Base-by-base conservation (phyloP, 2,329 filamentous ascomycete species). In the Cryphonectria parasitica region DNA sequence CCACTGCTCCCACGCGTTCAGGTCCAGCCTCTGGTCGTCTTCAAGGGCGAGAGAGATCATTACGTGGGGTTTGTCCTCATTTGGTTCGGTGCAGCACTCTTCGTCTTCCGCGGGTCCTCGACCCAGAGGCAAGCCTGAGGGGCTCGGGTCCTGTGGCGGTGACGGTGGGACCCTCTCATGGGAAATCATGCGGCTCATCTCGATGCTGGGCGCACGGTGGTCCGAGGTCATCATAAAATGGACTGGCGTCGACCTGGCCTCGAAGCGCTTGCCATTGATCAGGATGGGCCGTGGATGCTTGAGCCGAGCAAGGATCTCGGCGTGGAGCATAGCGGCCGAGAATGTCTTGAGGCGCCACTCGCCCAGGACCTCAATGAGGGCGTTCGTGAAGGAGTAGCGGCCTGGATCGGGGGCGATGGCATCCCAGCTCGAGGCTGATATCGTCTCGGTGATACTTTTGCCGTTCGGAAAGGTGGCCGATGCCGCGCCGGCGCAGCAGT, bases 181-280 rank as follows among this genome's bases (percentile, higher is more conserved):
- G 4, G 81, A 75, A 2, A 82, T 58, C 19, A 82, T 77, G 34
- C 83, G 81, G 7, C 83, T 83, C 49, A 89, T 77, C 75, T 89
- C 87, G 60, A 89, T 89, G 69, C 87, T 89, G 0, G 86, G 86
- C 0, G 85, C 86, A 70, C 82, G 86, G 75, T 89, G 87, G 70
- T 89, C 88, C 25, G 86, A 82, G 2, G 87, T 89, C 86, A 89
- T 89, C 85, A 89, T 89, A 74, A 89, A 89, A 74, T 89, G 87
- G 5, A 89, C 86, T 0, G 87, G 87, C 0, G 87, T 89, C 2
- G 87, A 87, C 54, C 87, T 83, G 49, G 86, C 85, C 75, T 89
- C 87, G 63, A 88, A 87, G 25, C 85, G 82, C 77, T 85, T 87
- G 67, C 87, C 87, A 73, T 89, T 88, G 74, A 87, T 84, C 69